Conservation (phyloP, 345 rosid species). For the Citrus glauca region DNA sequence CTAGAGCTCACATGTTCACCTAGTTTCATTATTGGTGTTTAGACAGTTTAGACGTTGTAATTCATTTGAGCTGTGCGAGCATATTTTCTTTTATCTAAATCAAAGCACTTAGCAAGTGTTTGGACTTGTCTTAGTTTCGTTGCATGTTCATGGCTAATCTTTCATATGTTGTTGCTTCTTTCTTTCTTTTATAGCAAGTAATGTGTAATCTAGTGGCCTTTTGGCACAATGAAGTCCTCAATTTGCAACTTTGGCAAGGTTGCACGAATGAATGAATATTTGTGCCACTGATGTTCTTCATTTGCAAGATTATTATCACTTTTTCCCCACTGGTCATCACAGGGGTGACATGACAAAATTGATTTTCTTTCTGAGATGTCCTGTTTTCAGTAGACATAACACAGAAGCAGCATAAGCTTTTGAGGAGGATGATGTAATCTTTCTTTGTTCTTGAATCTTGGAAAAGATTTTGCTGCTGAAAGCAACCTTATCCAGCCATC, state of each 20-base stretch:
- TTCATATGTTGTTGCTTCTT: neutral
- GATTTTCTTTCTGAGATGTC: too few species aligned
- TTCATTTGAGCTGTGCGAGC: constrained; percentile 6
- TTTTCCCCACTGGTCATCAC: too few species aligned
- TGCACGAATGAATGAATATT: neutral
- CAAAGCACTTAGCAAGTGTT: neutral
- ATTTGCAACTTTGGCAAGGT: neutral
- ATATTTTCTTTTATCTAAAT: neutral
- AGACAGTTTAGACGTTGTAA: constrained; percentile 14
- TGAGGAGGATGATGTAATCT: too few species aligned
- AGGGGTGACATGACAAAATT: too few species aligned
- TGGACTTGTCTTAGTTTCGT: neutral
- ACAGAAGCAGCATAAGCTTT: too few species aligned
- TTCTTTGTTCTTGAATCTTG: too few species aligned
- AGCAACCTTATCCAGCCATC: constrained; percentile 16
- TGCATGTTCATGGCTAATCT: neutral
- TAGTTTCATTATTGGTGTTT: neutral
- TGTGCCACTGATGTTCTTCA: neutral
- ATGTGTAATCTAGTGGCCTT: neutral
- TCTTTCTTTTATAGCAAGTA: neutral
- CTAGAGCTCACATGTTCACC: neutral
- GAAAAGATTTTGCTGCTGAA: neutral
- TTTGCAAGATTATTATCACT: too few species aligned
- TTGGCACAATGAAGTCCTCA: neutral
- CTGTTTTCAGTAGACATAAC: too few species aligned